Evolutionary conservation across 768 basidiomycete species (phyloP).

Genomic region (Lanmaoa pseudosensibilis): DNA sequence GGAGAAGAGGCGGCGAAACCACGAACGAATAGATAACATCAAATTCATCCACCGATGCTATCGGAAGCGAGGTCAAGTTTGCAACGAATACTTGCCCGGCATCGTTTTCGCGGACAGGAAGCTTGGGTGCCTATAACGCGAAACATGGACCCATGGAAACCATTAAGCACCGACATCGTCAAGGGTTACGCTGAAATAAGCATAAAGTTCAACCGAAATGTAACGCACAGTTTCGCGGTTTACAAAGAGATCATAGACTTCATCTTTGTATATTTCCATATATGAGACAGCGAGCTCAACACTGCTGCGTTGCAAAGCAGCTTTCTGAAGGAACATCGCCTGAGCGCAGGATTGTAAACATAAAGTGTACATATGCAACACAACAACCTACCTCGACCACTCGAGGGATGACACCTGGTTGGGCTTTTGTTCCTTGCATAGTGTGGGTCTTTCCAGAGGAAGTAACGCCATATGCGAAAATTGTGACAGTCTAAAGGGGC

Average conservation of each 20-base stretch:
- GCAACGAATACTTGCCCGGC: conserved; percentile 55
- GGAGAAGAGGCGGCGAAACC: not conserved
- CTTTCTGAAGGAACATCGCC: conserved; percentile 59
- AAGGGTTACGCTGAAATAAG: not conserved
- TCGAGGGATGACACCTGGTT: conserved; percentile 86
- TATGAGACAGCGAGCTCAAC: conserved; percentile 64
- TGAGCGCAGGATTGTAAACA: conserved; percentile 21
- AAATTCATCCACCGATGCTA: conserved; percentile 49
- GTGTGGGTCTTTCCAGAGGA: conserved; percentile 92
- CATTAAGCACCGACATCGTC: not conserved
- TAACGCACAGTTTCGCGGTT: conserved; percentile 60
- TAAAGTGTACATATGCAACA: not conserved
- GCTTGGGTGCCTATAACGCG: conserved; percentile 46
- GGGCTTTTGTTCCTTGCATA: conserved; percentile 75
- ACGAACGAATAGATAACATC: conserved; percentile 46
- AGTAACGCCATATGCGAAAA: conserved; percentile 90
- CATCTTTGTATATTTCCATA: conserved; percentile 92
- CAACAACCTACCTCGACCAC: conserved; percentile 60
- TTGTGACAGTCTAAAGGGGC: conserved; percentile 65
- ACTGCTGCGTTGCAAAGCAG: conserved; percentile 38
- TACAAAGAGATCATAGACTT: conserved; percentile 84
- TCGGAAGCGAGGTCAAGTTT: conserved; percentile 42
- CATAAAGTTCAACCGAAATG: not conserved
- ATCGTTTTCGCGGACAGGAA: conserved; percentile 55
- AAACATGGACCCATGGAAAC: not conserved